These are phyloP conservation scores for Cercospora beticola DNA, from an alignment of 2,329 filamentous ascomycete genomes.

Conservation along the genomic window DNA sequence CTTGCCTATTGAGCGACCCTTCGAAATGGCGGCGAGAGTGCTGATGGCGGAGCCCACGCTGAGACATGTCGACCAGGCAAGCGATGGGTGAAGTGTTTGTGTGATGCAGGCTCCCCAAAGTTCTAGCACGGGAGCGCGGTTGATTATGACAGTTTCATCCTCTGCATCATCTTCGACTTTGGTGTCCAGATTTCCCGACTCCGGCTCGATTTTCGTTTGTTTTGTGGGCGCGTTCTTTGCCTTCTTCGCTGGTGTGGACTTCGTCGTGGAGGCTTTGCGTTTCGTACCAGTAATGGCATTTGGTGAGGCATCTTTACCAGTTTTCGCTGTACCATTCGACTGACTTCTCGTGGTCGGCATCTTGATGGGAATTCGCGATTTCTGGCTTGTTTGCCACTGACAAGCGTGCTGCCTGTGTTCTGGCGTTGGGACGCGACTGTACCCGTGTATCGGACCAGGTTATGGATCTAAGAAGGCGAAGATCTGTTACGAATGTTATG, in stretches of 20 bases:
- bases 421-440: not conserved
- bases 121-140: constrained; percentile 37
- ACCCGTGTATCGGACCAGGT: not conserved
- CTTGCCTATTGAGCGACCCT: constrained; percentile 37
- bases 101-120: constrained; percentile 34
- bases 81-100: constrained; percentile 30
- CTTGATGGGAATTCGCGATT: not conserved
- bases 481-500: not conserved
- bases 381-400: not conserved
- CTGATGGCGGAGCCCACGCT: constrained; percentile 36
- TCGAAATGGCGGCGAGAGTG: constrained; percentile 36
- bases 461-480: not conserved
- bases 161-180: not conserved
- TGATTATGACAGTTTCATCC: constrained; percentile 33
- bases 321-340: not conserved
- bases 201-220: constrained; percentile 9
- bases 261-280: constrained; percentile 11
- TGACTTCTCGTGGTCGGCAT: constrained; percentile 6
- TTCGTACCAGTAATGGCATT: not conserved
- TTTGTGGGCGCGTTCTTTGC: constrained; percentile 10
- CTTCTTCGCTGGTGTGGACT: constrained; percentile 16
- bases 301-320: not conserved
- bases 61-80: constrained; percentile 37
- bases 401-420: not conserved
- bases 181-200: constrained; percentile 1